Evolutionary conservation across 768 basidiomycete species (phyloP), one percentile per base, ranked within the genome.

Genomic region (Kwoniella sp.): DNA sequence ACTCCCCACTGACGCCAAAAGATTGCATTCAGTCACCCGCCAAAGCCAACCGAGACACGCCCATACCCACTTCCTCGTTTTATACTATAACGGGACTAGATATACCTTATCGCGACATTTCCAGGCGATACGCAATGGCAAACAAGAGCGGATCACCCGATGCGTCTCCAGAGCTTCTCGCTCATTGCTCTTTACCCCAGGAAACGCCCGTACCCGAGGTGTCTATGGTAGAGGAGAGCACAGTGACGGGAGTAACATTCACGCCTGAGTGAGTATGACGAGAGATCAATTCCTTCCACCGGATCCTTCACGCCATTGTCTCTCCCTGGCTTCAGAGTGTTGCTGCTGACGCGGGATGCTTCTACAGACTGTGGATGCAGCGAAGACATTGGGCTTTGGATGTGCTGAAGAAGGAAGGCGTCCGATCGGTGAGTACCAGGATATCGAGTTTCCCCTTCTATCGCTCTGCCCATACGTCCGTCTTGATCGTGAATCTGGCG

Each of bases 301-400:
- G 8, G 8, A 9, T 19, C 40, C 40, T 44, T 44, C 17, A 4
- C 3, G 40, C 33, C 13, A 6, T 33, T 33, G 6, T 6, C 13
- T 33, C 33, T 33, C 33, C 7, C 6, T 33, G 6, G 33, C 13
- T 33, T 33, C 13, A 6, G 13, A 33, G 33, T 33, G 7, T 13
- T 13, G 6, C 15, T 36, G 15, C 54, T 61, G 52, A 66, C 37
- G 2, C 40, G 24, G 36, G 22, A 25, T 25, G 13, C 55, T 21
- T 36, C 9, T 22, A 26, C 52, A 72, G 71, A 49, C 49, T 79
- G 29, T 74, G 72, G 68, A 74, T 72, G 68, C 77, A 80, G 51
- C 60, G 77, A 37, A 55, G 77, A 63, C 68, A 68, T 7, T 81
- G 80, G 80, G 77, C 77, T 0, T 49, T 81, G 51, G 69, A 77